Conservation (phyloP, 2,329 filamentous ascomycete species). For the Blastomyces percursus region DNA sequence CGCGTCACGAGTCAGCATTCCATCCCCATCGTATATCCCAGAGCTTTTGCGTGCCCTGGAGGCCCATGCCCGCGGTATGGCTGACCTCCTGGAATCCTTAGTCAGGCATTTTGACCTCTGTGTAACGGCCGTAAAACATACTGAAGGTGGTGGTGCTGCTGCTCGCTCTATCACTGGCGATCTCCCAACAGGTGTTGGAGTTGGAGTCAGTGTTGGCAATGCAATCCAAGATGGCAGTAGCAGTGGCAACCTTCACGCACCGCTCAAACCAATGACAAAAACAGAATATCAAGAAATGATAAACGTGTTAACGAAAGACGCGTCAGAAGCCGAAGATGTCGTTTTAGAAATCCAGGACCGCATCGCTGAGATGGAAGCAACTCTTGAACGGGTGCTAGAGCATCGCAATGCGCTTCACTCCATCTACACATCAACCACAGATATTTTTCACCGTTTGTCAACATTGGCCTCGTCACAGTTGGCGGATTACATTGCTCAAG, state of each 20-base stretch:
- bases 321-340: slow-evolving; percentile 51
- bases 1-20: slow-evolving; percentile 21
- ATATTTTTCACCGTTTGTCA: slow-evolving; percentile 56
- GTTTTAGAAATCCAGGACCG: slow-evolving; percentile 60
- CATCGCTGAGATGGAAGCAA: slow-evolving; percentile 63
- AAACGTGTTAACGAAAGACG: slow-evolving; percentile 53
- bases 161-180: slow-evolving; percentile 56
- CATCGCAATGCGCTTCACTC: slow-evolving; percentile 49
- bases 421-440: slow-evolving; percentile 47
- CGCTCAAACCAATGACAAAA: slow-evolving; percentile 59
- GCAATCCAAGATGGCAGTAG: slow-evolving; percentile 24
- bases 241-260: slow-evolving; percentile 32
- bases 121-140: slow-evolving; percentile 80
- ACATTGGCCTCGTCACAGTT: slow-evolving; percentile 54
- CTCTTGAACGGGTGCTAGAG: slow-evolving; percentile 52
- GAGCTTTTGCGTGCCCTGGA: slow-evolving; percentile 54
- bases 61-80: slow-evolving; percentile 69
- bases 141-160: slow-evolving; percentile 64
- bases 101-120: slow-evolving; percentile 88
- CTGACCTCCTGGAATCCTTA: slow-evolving; percentile 64
- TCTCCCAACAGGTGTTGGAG: slow-evolving; percentile 41
- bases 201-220: slow-evolving; percentile 21
- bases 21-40: slow-evolving; percentile 36
- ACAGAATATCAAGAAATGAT: slow-evolving; percentile 76
- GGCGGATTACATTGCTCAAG: slow-evolving; percentile 40